Conservation (phyloP, 164 flowering plant species). For the Chloranthus sessilifolius region DNA sequence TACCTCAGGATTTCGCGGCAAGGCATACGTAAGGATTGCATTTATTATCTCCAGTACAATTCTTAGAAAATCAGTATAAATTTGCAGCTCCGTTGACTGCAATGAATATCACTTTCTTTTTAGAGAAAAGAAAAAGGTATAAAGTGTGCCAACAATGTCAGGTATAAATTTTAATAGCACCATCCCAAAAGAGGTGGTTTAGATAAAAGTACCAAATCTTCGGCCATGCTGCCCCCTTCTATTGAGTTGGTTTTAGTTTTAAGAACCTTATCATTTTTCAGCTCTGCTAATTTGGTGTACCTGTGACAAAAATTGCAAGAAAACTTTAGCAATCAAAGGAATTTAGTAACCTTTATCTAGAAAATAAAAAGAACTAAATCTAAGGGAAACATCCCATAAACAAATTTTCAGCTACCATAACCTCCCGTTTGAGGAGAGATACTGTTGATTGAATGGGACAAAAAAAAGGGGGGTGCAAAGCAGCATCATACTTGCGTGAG, state of each 20-base stretch:
- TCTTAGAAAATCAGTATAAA: slow-evolving; percentile 86
- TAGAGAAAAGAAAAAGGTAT: slow-evolving; percentile 14
- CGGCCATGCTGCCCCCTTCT: slow-evolving; percentile 40
- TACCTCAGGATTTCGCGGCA: slow-evolving; percentile 97
- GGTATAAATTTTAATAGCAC: neutral
- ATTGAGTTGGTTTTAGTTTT: slow-evolving; percentile 26
- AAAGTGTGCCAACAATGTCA: neutral
- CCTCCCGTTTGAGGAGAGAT: too few relatives aligned
- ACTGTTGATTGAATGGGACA: too few relatives aligned
- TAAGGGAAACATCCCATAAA: too few relatives aligned
- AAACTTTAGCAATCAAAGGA: too few relatives aligned
- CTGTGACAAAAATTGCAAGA: slow-evolving; percentile 26
- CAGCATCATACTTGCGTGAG: slow-evolving; percentile 71
- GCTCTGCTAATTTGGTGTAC: slow-evolving; percentile 66
- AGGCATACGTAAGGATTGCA: slow-evolving; percentile 84
- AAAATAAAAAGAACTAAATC: too few relatives aligned
- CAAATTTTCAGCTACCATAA: neutral
- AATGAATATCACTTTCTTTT: slow-evolving; percentile 14
- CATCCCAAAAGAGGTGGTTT: too few relatives aligned
- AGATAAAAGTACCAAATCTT: slow-evolving; percentile 56
- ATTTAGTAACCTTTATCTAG: too few relatives aligned
- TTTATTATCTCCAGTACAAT: slow-evolving; percentile 92
- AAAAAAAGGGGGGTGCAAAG: too few relatives aligned
- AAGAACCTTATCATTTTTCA: slow-evolving; percentile 44
- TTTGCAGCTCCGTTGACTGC: slow-evolving; percentile 86